Percentiles rank a stretch among this genome's conserved stretches.
These are phyloP conservation scores for Phytopythium ostracodes DNA, from an alignment of 352 stramenopile species.

Conservation along the genomic window DNA sequence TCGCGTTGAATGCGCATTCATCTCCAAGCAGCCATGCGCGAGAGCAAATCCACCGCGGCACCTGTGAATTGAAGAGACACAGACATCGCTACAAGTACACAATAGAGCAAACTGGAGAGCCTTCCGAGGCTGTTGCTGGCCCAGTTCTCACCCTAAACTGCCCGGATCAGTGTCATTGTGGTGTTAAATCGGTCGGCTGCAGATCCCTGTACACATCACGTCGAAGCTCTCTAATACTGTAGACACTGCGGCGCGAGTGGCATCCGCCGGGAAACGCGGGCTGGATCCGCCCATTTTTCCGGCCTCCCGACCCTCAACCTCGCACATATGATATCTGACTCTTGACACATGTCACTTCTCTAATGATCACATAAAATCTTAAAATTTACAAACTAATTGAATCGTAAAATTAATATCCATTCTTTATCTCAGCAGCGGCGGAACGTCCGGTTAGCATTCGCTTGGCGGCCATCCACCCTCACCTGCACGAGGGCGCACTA, in stretches of 20 bases:
- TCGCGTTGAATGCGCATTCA: background rate
- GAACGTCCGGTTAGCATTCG: conserved; percentile 3
- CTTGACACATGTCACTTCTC: background rate
- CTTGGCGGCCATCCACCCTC: background rate
- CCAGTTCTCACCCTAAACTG: too few relatives aligned
- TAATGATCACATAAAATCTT: background rate
- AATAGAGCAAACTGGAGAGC: too few relatives aligned
- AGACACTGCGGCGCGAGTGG: too few relatives aligned
- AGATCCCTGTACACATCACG: too few relatives aligned
- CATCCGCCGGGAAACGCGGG: too few relatives aligned
- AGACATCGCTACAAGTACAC: too few relatives aligned
- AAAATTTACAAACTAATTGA: background rate
- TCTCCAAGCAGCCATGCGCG: background rate
- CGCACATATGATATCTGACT: background rate
- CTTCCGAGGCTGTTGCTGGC: too few relatives aligned
- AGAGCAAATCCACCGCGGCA: background rate
- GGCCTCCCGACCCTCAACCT: background rate
- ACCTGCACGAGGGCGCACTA: background rate
- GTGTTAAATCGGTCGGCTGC: too few relatives aligned
- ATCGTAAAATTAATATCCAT: background rate
- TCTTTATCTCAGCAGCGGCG: background rate
- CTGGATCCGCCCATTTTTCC: too few relatives aligned
- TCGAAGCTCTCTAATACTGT: too few relatives aligned
- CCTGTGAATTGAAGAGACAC: too few relatives aligned
- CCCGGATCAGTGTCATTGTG: too few relatives aligned